These are phyloP conservation scores for Aspergillus amoenus DNA, from an alignment of 2,329 filamentous ascomycete genomes.

Conservation along the genomic window DNA sequence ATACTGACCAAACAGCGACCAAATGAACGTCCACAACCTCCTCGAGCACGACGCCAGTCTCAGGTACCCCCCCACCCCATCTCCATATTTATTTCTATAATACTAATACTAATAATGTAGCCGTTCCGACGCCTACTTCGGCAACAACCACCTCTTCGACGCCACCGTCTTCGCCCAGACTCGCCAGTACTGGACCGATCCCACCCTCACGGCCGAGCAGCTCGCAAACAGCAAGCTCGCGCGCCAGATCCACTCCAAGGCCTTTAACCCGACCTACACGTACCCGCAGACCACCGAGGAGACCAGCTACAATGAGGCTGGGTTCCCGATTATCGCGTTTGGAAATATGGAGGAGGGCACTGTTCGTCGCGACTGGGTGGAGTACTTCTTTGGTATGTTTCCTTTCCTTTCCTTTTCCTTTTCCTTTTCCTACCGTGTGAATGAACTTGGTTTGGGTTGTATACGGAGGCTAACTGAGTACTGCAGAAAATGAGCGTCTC, in stretches of 20 bases:
- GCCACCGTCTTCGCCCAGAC: constrained; percentile 45
- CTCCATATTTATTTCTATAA: constrained; percentile 8
- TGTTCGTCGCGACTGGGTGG: neutral
- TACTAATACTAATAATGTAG: constrained; percentile 18
- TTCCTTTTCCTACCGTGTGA: too few species aligned
- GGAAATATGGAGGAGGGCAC: neutral
- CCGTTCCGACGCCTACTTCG: constrained; percentile 39
- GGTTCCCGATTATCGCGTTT: neutral
- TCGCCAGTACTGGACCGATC: constrained; percentile 48
- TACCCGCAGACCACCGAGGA: constrained; percentile 2
- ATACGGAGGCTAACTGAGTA: neutral
- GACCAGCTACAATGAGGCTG: neutral
- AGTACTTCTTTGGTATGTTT: neutral
- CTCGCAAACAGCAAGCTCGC: constrained; percentile 49
- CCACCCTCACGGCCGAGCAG: constrained; percentile 41
- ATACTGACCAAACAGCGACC: constrained; percentile 6
- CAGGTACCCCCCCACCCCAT: neutral
- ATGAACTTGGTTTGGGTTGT: neutral
- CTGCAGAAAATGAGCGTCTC: neutral
- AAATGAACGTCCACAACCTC: constrained; percentile 23
- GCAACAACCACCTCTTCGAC: constrained; percentile 55
- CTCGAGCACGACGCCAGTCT: constrained; percentile 26
- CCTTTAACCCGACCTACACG: constrained; percentile 51
- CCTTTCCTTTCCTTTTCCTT: too few species aligned
- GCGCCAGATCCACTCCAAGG: constrained; percentile 46